Base-by-base conservation (phyloP, 2,329 filamentous ascomycete genomes). In the Rhinocladiella mackenziei region DNA sequence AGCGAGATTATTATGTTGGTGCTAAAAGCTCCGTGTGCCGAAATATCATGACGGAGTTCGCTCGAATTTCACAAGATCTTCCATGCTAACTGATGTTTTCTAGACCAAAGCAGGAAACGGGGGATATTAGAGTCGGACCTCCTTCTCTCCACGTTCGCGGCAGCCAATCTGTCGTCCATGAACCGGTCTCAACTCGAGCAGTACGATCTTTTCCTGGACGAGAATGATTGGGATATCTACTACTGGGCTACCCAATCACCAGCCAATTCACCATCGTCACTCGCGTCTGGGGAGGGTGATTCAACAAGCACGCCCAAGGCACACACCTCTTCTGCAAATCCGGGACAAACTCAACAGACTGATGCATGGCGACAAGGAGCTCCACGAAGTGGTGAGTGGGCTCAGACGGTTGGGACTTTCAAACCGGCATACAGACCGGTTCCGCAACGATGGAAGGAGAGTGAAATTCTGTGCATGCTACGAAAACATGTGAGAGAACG, bases 221-320 rank as follows among this genome's bases (percentile, higher is more conserved):
- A 98, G 71, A 98, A 98, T 68, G 92, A 98, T 72, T 98, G 92
- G 92, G 92, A 98, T 65, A 96, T 98, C 51, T 98, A 98, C 75
- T 98, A 98, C 76, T 98, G 92, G 92, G 88, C 86, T 3, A 98
- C 92, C 11, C 92, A 98, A 67, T 81, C 88, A 57, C 75, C 83
- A 1, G 61, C 65, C 19, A 58, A 48, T 9, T 69, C 77, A 3
- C 70, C 74, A 1, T 76, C 76, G n/a, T 75, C 79, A 23, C 65
- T 72, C 40, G 72, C 78, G 45, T 73, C 73, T 34, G 73, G 75
- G 4, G 76, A 80, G 54, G 73, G 76, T 17, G 38, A 54, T 14
- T 47, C 31, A 8, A 47, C 36, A 20, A 43, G 22, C 30, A 39
- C 48, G n/a, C 44, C 46, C 9, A 49, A 50, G 3, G 23, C 53